Evolutionary conservation across 2,329 filamentous ascomycete species (phyloP).

Genomic region (Scedosporium minutisporum): DNA sequence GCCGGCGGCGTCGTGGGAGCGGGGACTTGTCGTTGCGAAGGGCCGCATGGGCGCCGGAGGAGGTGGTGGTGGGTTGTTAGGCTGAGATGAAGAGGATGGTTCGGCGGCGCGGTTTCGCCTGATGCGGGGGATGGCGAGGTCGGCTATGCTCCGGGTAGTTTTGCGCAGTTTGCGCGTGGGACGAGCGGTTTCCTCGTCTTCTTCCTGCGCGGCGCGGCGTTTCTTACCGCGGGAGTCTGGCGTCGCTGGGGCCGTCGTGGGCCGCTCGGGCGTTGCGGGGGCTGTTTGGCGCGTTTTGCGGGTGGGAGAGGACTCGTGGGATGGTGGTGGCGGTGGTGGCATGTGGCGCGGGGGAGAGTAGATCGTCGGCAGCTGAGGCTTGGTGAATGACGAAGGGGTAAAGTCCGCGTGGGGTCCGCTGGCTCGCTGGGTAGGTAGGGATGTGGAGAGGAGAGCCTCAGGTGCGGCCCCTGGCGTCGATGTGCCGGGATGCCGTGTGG

Average conservation of each 20-base stretch:
- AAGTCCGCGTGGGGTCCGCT: conserved; percentile 7
- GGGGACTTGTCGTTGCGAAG: conserved; percentile 8
- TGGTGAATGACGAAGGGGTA: conserved; percentile 9
- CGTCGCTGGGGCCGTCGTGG: not conserved
- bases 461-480: conserved; percentile 3
- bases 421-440: conserved; percentile 6
- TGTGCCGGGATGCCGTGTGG: conserved; percentile 36
- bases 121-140: conserved; percentile 26
- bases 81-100: not conserved
- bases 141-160: conserved; percentile 32
- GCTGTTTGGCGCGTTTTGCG: conserved; percentile 10
- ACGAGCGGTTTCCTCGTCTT: conserved; percentile 19
- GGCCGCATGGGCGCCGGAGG: conserved; percentile 15
- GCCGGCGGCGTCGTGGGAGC: conserved; percentile 9
- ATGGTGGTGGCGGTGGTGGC: conserved; percentile 1
- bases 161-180: conserved; percentile 43
- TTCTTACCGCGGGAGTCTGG: conserved; percentile 37
- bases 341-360: conserved; percentile 3
- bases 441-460: conserved; percentile 7
- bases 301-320: not conserved
- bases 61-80: conserved; percentile 13
- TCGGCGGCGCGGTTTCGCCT: conserved; percentile 19
- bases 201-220: conserved; percentile 30
- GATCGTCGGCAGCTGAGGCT: conserved; percentile 7
- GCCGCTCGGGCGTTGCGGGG: conserved; percentile 10